A percentile compares a stretch with the other conserved stretches of the same genome.
Conservation (phyloP, 306 rosid genomes). For the Prunus persica region DNA sequence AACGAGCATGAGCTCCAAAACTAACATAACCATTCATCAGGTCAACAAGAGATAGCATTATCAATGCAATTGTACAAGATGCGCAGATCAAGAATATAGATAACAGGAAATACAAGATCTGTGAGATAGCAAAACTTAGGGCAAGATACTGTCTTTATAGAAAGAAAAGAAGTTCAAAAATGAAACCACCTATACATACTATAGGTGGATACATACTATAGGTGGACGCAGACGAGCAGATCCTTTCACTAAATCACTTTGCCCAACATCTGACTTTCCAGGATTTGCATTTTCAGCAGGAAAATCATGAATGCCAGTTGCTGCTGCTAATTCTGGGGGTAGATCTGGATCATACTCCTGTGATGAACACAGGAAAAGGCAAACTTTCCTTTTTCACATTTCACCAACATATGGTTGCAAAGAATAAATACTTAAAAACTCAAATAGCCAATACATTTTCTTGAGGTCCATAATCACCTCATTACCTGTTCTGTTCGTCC, state of each 20-base stretch:
- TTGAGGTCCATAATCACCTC: constrained; percentile 17
- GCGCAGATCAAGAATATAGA: background rate
- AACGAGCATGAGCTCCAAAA: too few species aligned
- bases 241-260: constrained; percentile 60
- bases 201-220: constrained; percentile 73
- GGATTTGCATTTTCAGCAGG: constrained; percentile 52
- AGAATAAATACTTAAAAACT: background rate
- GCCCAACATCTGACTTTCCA: constrained; percentile 57
- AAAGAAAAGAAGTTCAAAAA: background rate
- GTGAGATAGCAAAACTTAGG: background rate
- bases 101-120: background rate
- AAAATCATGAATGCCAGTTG: constrained; percentile 71
- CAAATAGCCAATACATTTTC: background rate
- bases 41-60: background rate
- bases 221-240: constrained; percentile 73
- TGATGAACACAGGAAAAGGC: constrained; percentile 20
- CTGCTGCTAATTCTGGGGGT: constrained; percentile 98
- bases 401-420: background rate
- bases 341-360: constrained; percentile 98
- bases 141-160: background rate
- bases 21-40: background rate
- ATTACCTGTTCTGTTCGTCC: constrained; percentile 92
- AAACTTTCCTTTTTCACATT: background rate
- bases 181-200: constrained; percentile 45
- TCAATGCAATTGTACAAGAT: background rate